A percentile compares a stretch with the other conserved stretches of the same genome.
phyloP scores from a whole-genome alignment of 2,329 filamentous ascomycete genomes.

The Epichloe gansuensis region DNA sequence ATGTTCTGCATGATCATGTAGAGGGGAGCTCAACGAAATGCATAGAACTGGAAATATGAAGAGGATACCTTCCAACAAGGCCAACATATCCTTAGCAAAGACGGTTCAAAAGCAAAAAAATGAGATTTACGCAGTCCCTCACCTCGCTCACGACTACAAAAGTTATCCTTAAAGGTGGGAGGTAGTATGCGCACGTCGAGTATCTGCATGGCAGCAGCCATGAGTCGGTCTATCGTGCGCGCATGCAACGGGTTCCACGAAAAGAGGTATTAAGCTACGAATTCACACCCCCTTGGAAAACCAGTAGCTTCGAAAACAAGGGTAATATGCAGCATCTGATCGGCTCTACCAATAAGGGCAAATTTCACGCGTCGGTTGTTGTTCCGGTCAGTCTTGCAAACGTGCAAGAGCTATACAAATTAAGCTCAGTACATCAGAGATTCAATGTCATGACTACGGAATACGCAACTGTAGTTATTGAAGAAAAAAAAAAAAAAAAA shows the following conservation, averaged over 20 bases:
- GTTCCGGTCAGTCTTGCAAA: too few relatives aligned
- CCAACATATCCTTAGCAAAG: background rate
- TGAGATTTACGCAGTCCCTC: background rate
- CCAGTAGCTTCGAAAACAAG: too few relatives aligned
- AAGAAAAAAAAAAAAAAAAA: too few relatives aligned
- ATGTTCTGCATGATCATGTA: background rate
- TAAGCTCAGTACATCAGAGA: background rate
- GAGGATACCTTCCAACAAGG: background rate
- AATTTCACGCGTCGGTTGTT: too few relatives aligned
- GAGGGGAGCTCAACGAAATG: conserved; percentile 1
- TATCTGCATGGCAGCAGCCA: background rate
- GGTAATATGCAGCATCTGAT: background rate
- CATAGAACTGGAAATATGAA: background rate
- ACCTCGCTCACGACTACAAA: background rate
- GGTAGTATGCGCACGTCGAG: too few relatives aligned
- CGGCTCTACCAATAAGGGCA: background rate
- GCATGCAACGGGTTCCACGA: too few relatives aligned
- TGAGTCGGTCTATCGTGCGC: background rate
- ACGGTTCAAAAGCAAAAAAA: background rate
- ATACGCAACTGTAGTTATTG: too few relatives aligned
- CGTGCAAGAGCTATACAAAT: background rate
- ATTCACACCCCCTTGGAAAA: too few relatives aligned
- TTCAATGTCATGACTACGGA: background rate
- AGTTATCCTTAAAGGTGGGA: too few relatives aligned
- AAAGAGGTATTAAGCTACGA: too few relatives aligned